Evolutionary conservation across 805 yeast species (phyloP), one percentile per base, ranked within the genome.

Genomic region (Candida chauliodis): DNA sequence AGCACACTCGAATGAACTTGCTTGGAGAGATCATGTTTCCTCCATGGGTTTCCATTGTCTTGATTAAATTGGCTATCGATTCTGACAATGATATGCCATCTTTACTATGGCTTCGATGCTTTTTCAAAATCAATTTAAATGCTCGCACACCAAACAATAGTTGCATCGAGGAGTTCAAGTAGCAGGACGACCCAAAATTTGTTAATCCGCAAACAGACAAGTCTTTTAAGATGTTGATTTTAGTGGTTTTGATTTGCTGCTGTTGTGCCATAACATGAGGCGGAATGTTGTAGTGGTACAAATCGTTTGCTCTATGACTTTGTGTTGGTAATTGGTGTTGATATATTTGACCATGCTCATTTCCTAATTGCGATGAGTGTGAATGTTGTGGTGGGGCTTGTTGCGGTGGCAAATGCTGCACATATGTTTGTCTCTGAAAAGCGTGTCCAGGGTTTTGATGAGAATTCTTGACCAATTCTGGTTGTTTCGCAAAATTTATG

Each of bases 181-280:
- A 84, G 50, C 95, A 84, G 0, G 90, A 81, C 29, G 81, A 80
- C 0, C 89, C 88, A 58, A 75, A 64, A 51, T 84, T 84, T 43
- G 75, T 63, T 36, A 84, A 56, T 0, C 90, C 86, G 38, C 84
- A 79, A 11, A 79, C 66, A 1, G 76, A 65, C 35, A 69, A 55
- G 8, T 74, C 60, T 11, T 69, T 71, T 68, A 45, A 57, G 37
- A 42, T 47, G 25, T 44, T 40, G 14, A 40, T 16, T 35, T 49
- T 50, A 27, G 47, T 50, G 15, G 31, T 26, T 34, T 43, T 44
- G 11, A 40, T 34, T 13, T 43, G 43, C 21, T 42, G 33, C 17
- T 48, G 44, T 16, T 27, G 34, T 21, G 34, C 28, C 16, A 37
- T 13, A 3, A 32, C 36, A 9, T 37, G 41, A 10, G 34, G 36